Base-by-base conservation (phyloP, 257 asterid genomes). In the Verbascum thapsus region DNA sequence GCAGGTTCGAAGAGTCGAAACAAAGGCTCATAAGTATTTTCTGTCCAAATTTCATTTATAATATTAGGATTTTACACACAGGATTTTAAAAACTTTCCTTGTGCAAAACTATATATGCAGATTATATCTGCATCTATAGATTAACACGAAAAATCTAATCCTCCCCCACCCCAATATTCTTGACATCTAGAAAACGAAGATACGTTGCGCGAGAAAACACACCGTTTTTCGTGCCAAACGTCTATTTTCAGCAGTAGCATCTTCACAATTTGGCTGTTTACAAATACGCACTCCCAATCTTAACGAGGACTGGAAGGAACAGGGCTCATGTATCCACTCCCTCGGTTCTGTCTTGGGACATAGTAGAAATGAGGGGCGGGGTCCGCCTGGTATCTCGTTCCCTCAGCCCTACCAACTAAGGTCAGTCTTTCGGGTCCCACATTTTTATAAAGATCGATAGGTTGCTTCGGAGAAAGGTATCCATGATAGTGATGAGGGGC, bases 381-480 rank as follows among this genome's bases (percentile, higher is more conserved):
- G 43, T 88, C 96, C 19, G 49, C 18, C 51, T 80, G 92, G 64
- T 65, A 82, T 55, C 79, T 75, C 8, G 49, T 52, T 0, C 86
- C 87, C 19, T 84, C 90, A 0, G 56, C 58, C 34, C 96, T 70
- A 9, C 81, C 81, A 6, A 76, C 80, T 0, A 83, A 61, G 2
- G 51, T 41, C 10, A 78, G 69, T 74, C 82, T 78, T 17, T 83
- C 91, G 1, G 86, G 85, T 23, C 63, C 66, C 7, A 47, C 44
- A 38, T 66, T 49, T 57, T 64, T 78, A 10, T 67, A 60, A 18
- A 5, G 71, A 67, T 84, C 90, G 37, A 53, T 16, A 8, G 81
- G 83, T 0, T 76, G 91, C 65, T 53, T 82, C 15, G 67, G 74
- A 7, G 63, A 67, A 6, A 67, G 84, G 42, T 67, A 59, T 35